phyloP scores from a whole-genome alignment of 1,284 basidiomycete species.

The Ceraceosorus bombacis region DNA sequence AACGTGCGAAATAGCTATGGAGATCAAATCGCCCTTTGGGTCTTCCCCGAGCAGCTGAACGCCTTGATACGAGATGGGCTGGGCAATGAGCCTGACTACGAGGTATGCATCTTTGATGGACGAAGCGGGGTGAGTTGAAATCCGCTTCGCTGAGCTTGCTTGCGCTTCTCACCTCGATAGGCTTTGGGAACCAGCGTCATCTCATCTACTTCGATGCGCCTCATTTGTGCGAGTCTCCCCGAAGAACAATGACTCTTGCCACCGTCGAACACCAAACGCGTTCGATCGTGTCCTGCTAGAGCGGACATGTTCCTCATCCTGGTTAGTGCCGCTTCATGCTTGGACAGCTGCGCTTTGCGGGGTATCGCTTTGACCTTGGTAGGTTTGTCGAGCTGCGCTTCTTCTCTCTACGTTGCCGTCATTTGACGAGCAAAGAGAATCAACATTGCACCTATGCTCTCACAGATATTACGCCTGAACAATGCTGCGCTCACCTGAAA shows the following conservation, averaged over 20 bases:
- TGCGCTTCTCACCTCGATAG: constrained; percentile 6
- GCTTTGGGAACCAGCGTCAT: constrained; percentile 3
- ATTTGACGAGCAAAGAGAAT: neutral
- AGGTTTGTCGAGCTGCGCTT: constrained; percentile 15
- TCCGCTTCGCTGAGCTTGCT: no score
- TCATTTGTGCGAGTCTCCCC: constrained; percentile 20
- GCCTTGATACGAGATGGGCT: constrained; percentile 32
- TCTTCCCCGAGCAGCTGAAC: constrained; percentile 34
- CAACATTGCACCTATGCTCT: neutral
- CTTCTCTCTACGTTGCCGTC: constrained; percentile 13
- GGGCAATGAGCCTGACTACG: constrained; percentile 33
- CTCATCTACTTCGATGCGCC: constrained; percentile 10
- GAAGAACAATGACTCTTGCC: constrained; percentile 28
- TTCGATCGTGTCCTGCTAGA: constrained; percentile 11
- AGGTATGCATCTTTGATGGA: constrained; percentile 27
- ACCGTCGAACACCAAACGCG: constrained; percentile 29
- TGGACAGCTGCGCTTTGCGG: constrained; percentile 30
- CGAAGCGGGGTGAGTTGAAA: no score
- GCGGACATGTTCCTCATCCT: constrained; percentile 26
- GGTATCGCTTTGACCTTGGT: constrained; percentile 34
- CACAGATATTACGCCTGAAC: neutral
- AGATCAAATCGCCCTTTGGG: constrained; percentile 22
- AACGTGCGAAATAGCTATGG: constrained; percentile 40
- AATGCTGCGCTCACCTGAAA: constrained; percentile 6
- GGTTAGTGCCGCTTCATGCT: constrained; percentile 19